Evolutionary conservation across 83 land plant genomes (phyloP).

Genomic region (Thuja plicata): DNA sequence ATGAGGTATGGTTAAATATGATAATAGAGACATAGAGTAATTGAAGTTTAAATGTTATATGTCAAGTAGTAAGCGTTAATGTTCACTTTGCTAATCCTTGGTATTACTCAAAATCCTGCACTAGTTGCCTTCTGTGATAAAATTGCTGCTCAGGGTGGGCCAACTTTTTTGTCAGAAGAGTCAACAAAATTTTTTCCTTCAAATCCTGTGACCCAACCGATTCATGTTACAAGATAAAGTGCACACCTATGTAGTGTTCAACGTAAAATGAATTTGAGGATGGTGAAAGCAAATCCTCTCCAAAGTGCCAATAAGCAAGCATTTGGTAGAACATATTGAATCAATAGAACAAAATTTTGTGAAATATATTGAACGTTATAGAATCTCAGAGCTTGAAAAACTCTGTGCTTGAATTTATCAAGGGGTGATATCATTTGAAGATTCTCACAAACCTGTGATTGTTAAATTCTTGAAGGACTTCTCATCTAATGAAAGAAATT

Average conservation of each 20-base stretch:
- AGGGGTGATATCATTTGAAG: conserved; percentile 31
- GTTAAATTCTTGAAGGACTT: conserved; percentile 46
- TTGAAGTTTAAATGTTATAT: not conserved
- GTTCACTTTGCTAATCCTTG: too few relatives aligned
- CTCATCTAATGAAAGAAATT: conserved; percentile 47
- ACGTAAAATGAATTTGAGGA: conserved; percentile 54
- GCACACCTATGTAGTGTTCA: conserved; percentile 88
- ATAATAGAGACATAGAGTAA: not conserved
- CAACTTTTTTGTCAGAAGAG: conserved; percentile 44
- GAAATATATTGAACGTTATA: conserved; percentile 35
- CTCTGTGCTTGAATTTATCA: conserved; percentile 54
- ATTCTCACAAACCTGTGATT: conserved; percentile 25
- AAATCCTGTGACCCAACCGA: conserved; percentile 52
- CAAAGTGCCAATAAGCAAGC: conserved; percentile 7
- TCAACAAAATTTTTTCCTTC: conserved; percentile 24
- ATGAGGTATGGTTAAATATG: conserved; percentile 64
- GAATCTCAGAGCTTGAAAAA: conserved; percentile 70
- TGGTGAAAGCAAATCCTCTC: conserved; percentile 4
- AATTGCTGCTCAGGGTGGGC: conserved; percentile 86
- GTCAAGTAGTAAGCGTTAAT: too few relatives aligned
- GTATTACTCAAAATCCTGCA: conserved; percentile 81
- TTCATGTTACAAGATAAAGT: conserved; percentile 64
- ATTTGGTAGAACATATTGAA: conserved; percentile 22
- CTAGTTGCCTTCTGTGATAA: conserved; percentile 78
- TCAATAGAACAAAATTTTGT: conserved; percentile 42